Percentiles rank a stretch among this genome's conserved stretches.
Conservation (phyloP, 2,329 filamentous ascomycete genomes). For the Arthroderma uncinatum region DNA sequence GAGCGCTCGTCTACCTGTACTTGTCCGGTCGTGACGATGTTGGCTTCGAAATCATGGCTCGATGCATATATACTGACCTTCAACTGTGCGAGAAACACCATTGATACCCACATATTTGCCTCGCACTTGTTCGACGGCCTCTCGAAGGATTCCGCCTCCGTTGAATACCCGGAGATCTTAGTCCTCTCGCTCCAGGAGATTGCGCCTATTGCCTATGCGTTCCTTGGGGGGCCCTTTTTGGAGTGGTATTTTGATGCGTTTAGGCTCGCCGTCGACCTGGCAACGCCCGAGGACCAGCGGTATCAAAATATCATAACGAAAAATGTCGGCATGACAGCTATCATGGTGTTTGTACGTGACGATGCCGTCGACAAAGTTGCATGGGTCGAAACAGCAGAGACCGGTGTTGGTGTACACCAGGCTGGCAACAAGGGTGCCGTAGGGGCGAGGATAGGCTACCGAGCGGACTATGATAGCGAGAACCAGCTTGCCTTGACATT, state of each 20-base stretch:
- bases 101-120: conserved; percentile 61
- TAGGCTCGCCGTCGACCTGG: conserved; percentile 59
- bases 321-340: conserved; percentile 79
- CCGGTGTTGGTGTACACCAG: conserved; percentile 71
- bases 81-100: conserved; percentile 27
- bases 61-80: conserved; percentile 1
- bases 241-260: conserved; percentile 64
- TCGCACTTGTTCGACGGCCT: conserved; percentile 56
- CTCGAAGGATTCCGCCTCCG: conserved; percentile 37
- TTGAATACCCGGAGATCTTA: conserved; percentile 54
- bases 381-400: conserved; percentile 63
- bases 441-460: conserved; percentile 59
- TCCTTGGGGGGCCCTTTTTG: conserved; percentile 73
- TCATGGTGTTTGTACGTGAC: conserved; percentile 71
- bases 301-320: conserved; percentile 62
- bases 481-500: conserved; percentile 62
- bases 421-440: conserved; percentile 97
- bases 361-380: conserved; percentile 47
- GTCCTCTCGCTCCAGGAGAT: conserved; percentile 73
- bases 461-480: conserved; percentile 26
- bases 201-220: conserved; percentile 69
- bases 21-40: not conserved
- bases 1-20: not conserved
- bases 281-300: conserved; percentile 35
- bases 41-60: not conserved